Conservation (phyloP, 2,329 filamentous ascomycete genomes). For the Chaetomium strumarium region DNA sequence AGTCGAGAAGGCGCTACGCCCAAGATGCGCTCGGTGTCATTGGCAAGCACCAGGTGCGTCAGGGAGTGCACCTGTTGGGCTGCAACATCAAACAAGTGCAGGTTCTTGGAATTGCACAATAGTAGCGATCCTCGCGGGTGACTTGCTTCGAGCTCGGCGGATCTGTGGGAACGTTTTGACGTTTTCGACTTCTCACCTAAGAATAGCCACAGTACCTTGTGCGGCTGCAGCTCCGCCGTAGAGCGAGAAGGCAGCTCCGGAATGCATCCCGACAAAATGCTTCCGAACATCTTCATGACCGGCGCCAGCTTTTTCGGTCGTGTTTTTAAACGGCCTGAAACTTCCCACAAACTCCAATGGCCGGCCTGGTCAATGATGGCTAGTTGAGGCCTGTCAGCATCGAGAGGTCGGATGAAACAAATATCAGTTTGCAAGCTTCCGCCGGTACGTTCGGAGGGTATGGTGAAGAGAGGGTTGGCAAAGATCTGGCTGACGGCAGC, state of each 20-base stretch:
- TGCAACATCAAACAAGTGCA: slow-evolving; percentile 19
- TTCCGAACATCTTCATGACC: slow-evolving; percentile 36
- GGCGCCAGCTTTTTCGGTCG: slow-evolving; percentile 32
- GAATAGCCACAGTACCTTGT: slow-evolving; percentile 37
- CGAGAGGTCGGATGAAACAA: slow-evolving; percentile 52
- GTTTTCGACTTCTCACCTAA: slow-evolving; percentile 5
- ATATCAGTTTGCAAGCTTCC: slow-evolving; percentile 55
- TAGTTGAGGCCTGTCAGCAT: slow-evolving; percentile 52
- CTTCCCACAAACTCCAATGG: slow-evolving; percentile 63
- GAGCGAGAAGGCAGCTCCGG: slow-evolving; percentile 13
- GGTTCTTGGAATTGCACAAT: slow-evolving; percentile 12
- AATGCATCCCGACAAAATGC: slow-evolving; percentile 29
- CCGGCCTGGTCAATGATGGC: slow-evolving; percentile 60
- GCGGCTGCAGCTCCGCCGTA: slow-evolving; percentile 28
- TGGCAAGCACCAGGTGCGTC: slow-evolving; percentile 24
- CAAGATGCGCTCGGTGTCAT: slow-evolving; percentile 43
- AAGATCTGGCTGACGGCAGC: slow-evolving; percentile 37
- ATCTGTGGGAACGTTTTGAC: not conserved
- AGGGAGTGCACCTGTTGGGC: slow-evolving; percentile 5
- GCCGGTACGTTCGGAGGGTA: slow-evolving; percentile 49
- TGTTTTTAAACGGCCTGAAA: slow-evolving; percentile 35
- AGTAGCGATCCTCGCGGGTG: slow-evolving; percentile 12
- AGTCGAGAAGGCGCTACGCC: slow-evolving; percentile 46
- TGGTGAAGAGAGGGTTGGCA: slow-evolving; percentile 47
- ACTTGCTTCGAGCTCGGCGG: not conserved